phyloP scores from a whole-genome alignment of 345 rosid genomes.

The Nasturtium officinale region DNA sequence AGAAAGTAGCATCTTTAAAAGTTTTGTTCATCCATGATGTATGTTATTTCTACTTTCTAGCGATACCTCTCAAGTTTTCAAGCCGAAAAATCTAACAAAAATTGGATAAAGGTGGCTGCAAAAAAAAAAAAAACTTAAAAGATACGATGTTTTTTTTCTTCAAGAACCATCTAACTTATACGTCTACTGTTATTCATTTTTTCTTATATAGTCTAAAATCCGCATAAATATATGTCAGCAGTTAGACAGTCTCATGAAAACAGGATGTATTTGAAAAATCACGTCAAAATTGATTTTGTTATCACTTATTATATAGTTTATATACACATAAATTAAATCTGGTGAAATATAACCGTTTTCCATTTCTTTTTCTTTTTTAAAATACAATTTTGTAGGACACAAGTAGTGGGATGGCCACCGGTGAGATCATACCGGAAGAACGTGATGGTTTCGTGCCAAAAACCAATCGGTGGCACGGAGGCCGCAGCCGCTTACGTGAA shows the following conservation, averaged over 20 bases:
- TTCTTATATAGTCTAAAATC: neutral
- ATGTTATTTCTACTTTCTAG: neutral
- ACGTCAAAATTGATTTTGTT: neutral
- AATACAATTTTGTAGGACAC: constrained; percentile 40
- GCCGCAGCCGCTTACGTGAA: constrained; percentile 59
- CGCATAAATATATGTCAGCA: neutral
- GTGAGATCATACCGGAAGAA: constrained; percentile 85
- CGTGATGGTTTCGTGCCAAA: constrained; percentile 53
- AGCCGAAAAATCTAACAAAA: neutral
- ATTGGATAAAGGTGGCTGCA: constrained; percentile 5
- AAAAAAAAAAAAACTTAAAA: no score
- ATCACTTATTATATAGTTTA: neutral
- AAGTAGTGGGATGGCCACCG: constrained; percentile 98
- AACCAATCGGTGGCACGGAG: constrained; percentile 39
- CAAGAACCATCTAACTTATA: neutral
- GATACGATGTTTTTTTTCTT: neutral
- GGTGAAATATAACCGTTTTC: constrained; percentile 11
- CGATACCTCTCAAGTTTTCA: neutral
- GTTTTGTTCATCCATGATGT: neutral
- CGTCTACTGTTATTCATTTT: neutral
- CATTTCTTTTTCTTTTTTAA: neutral
- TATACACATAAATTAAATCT: neutral
- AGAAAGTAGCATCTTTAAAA: neutral
- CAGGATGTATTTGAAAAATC: neutral
- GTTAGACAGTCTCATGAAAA: neutral